These are phyloP conservation scores for Linnemannia zychae DNA, from an alignment of 192 early-diverging fungal genomes.

Conservation along the genomic window DNA sequence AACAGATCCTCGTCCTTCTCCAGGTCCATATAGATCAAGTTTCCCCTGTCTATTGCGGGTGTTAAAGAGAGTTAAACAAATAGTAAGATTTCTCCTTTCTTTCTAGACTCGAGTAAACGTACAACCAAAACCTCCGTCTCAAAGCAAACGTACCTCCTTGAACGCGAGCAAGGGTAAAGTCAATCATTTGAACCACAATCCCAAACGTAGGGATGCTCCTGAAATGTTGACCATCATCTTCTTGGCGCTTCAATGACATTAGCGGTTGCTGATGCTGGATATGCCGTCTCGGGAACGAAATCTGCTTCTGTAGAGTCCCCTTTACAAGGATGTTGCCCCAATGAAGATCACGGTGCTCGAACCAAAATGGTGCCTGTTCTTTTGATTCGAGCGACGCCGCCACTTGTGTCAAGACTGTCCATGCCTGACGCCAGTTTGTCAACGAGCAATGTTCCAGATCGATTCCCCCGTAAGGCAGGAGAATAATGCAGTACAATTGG, in stretches of 20 bases:
- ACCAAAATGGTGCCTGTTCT: slow-evolving; percentile 59
- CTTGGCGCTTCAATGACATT: background rate
- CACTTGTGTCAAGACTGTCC: slow-evolving; percentile 78
- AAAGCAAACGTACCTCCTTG: slow-evolving; percentile 47
- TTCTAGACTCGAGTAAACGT: too few relatives aligned
- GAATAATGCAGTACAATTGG: slow-evolving; percentile 82
- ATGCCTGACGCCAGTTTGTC: slow-evolving; percentile 72
- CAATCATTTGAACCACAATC: slow-evolving; percentile 76
- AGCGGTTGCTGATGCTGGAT: background rate
- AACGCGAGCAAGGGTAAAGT: slow-evolving; percentile 79
- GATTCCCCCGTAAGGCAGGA: slow-evolving; percentile 80
- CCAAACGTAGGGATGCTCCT: slow-evolving; percentile 68
- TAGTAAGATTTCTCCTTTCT: background rate
- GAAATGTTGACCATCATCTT: background rate
- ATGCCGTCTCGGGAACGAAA: slow-evolving; percentile 19
- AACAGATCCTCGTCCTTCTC: slow-evolving; percentile 49
- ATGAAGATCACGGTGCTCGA: slow-evolving; percentile 81
- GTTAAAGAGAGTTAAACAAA: background rate
- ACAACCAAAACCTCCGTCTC: too few relatives aligned
- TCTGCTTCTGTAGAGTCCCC: slow-evolving; percentile 8
- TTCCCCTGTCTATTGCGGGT: slow-evolving; percentile 18
- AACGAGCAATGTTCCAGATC: slow-evolving; percentile 74
- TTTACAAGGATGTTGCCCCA: slow-evolving; percentile 83
- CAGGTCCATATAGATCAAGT: slow-evolving; percentile 49
- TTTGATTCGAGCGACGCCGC: slow-evolving; percentile 71